Conservation (phyloP, 2,329 filamentous ascomycete genomes). For the Exophiala oligosperma region DNA sequence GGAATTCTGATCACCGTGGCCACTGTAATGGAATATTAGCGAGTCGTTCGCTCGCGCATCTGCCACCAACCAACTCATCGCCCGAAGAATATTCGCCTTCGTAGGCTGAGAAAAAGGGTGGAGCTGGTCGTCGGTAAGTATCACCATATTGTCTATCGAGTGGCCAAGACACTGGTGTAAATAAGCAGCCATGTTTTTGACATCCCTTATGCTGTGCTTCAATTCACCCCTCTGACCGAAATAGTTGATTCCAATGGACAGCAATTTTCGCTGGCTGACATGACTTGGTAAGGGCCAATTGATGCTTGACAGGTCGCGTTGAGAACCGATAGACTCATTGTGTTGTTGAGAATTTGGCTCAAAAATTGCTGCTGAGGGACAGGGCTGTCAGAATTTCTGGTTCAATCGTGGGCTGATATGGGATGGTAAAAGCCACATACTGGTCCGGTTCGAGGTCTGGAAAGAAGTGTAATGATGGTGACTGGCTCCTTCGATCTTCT, state of each 20-base stretch:
- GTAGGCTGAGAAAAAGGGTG: slow-evolving; percentile 97
- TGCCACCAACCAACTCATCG: slow-evolving; percentile 98
- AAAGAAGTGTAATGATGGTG: too few relatives aligned
- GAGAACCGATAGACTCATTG: too few relatives aligned
- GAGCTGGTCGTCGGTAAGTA: slow-evolving; percentile 93
- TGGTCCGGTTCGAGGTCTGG: too few relatives aligned
- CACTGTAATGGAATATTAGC: slow-evolving; percentile 90
- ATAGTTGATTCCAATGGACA: slow-evolving; percentile 95
- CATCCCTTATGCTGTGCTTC: slow-evolving; percentile 93
- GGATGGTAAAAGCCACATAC: too few relatives aligned
- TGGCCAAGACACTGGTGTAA: slow-evolving; percentile 87
- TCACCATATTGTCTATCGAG: slow-evolving; percentile 94
- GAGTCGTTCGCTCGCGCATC: slow-evolving; percentile 91
- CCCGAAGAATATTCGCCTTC: slow-evolving; percentile 89
- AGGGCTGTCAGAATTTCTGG: too few relatives aligned
- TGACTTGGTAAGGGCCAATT: slow-evolving; percentile 58
- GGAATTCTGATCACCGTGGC: slow-evolving; percentile 71
- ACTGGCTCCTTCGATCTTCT: too few relatives aligned
- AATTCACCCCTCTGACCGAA: slow-evolving; percentile 89
- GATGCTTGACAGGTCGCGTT: too few relatives aligned
- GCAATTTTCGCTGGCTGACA: slow-evolving; percentile 81
- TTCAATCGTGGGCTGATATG: too few relatives aligned
- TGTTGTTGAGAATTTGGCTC: too few relatives aligned
- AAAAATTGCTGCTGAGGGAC: too few relatives aligned
- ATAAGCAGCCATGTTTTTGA: slow-evolving; percentile 93